Conservation (phyloP, 202 grass and related monocot species). For the Eragrostis tef region DNA sequence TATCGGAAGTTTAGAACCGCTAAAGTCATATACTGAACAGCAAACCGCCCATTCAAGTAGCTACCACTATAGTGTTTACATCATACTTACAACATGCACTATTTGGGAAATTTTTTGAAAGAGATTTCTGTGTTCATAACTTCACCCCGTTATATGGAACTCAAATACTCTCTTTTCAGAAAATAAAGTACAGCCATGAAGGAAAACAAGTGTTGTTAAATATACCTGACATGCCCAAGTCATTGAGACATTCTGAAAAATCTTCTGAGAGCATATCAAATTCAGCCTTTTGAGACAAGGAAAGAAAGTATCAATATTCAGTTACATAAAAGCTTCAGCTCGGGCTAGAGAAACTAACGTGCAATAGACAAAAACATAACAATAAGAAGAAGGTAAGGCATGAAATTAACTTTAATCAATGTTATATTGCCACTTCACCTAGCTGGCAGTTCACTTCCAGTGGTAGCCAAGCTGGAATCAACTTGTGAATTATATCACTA, state of each 20-base stretch:
- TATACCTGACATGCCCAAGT: slow-evolving; percentile 69
- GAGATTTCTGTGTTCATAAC: neutral
- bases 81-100: neutral
- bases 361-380: neutral
- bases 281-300: slow-evolving; percentile 62
- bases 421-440: neutral
- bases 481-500: slow-evolving; percentile 25
- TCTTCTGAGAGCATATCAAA: slow-evolving; percentile 92
- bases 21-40: neutral
- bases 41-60: neutral
- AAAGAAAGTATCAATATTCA: slow-evolving; percentile 42
- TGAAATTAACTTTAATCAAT: neutral
- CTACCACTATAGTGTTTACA: neutral
- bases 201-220: slow-evolving; percentile 39
- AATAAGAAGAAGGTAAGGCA: slow-evolving; percentile 32
- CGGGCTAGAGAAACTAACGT: neutral
- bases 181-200: neutral
- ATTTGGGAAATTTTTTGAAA: neutral
- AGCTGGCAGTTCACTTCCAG: slow-evolving; percentile 13
- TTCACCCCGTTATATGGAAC: neutral
- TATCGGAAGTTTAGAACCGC: neutral
- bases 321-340: neutral
- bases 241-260: slow-evolving; percentile 80
- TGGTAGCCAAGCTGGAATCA: neutral
- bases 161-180: neutral